phyloP scores from a whole-genome alignment of 2,329 filamentous ascomycete genomes.

The Sphaerulina populicola region DNA sequence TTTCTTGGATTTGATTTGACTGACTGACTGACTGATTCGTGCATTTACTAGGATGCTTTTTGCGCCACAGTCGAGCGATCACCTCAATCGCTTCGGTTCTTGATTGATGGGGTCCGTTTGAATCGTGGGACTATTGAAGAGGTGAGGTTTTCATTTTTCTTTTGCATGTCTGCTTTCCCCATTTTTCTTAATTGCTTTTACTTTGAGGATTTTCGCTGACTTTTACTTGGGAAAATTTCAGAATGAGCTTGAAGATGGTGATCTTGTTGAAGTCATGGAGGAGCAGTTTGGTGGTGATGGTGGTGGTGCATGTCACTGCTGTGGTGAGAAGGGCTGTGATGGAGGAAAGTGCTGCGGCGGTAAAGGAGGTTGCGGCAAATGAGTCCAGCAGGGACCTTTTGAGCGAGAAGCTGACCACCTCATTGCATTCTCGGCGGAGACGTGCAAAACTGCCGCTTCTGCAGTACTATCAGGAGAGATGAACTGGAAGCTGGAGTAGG shows the following conservation, averaged over 20 bases:
- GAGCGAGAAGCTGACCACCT: background rate
- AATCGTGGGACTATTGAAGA: slow-evolving; percentile 14
- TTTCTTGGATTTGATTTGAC: background rate
- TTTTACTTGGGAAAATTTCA: slow-evolving; percentile 9
- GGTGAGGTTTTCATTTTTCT: slow-evolving; percentile 12
- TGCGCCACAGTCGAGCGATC: slow-evolving; percentile 13
- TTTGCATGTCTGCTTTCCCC: background rate
- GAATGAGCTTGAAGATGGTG: slow-evolving; percentile 21
- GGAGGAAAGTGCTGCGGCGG: background rate
- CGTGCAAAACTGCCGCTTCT: no score
- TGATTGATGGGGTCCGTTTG: slow-evolving; percentile 23
- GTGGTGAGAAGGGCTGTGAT: background rate
- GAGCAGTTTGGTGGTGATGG: slow-evolving; percentile 19
- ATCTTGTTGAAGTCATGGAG: slow-evolving; percentile 21
- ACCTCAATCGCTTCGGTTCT: slow-evolving; percentile 16
- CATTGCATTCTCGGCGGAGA: no score
- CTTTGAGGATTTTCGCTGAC: background rate
- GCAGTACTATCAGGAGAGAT: no score
- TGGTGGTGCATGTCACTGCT: slow-evolving; percentile 1
- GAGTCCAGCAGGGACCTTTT: background rate
- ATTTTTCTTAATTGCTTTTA: background rate
- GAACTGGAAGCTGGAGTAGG: no score
- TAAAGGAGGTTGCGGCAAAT: background rate
- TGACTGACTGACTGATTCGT: no score
- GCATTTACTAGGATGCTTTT: slow-evolving; percentile 10